Percentiles rank a stretch among this genome's conserved stretches.
These are phyloP conservation scores for Epichloe sp. DNA, from an alignment of 2,329 filamentous ascomycete genomes.

Conservation along the genomic window DNA sequence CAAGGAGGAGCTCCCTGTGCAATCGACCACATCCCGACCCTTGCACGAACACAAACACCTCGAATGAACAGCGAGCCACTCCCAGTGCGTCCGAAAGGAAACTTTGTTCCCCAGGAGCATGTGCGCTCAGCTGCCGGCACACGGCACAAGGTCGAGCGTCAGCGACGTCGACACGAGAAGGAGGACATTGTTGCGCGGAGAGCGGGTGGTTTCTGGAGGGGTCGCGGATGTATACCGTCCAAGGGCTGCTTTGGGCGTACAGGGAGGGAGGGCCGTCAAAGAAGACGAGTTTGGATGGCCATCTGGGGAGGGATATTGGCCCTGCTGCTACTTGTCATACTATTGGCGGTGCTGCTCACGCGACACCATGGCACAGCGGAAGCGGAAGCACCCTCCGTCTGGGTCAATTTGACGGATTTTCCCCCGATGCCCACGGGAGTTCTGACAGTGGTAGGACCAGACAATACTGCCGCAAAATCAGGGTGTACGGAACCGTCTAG, in stretches of 20 bases:
- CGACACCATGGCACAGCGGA: conserved; percentile 12
- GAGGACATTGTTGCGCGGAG: conserved; percentile 48
- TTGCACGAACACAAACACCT: conserved; percentile 9
- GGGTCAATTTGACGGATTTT: conserved; percentile 77
- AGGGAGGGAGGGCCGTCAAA: conserved; percentile 50
- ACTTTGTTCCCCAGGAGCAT: conserved; percentile 32
- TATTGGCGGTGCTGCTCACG: conserved; percentile 44
- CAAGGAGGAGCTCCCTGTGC: conserved; percentile 47
- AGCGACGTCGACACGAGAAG: conserved; percentile 46
- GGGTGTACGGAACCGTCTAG: conserved; percentile 61
- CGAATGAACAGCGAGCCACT: conserved; percentile 15
- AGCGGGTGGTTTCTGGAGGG: conserved; percentile 50
- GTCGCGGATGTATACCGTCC: conserved; percentile 47
- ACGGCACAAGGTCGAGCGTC: conserved; percentile 34
- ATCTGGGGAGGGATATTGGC: conserved; percentile 37
- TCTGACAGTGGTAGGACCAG: conserved; percentile 62
- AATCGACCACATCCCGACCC: conserved; percentile 38
- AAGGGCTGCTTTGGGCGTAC: conserved; percentile 52
- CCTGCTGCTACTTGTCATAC: conserved; percentile 42
- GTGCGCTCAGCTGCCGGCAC: conserved; percentile 26
- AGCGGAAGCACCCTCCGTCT: conserved; percentile 33
- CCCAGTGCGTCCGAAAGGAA: conserved; percentile 30
- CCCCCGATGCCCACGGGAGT: conserved; percentile 79
- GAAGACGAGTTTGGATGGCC: conserved; percentile 45
- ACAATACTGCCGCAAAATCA: conserved; percentile 48